These are phyloP conservation scores for Begonia peltatifolia DNA, from an alignment of 306 rosid species.

Conservation along the genomic window DNA sequence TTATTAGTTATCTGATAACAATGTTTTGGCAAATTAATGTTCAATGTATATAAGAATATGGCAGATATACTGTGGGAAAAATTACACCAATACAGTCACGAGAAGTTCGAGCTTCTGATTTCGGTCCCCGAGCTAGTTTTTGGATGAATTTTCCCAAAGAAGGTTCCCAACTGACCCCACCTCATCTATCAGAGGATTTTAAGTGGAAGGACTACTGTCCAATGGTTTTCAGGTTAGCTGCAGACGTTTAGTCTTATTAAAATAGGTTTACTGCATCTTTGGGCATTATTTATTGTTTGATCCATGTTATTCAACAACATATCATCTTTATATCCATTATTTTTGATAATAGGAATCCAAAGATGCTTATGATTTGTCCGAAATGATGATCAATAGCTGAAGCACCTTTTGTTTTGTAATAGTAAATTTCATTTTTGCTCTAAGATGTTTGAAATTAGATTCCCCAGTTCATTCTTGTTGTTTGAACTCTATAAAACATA, in stretches of 20 bases:
- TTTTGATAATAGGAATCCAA: no score
- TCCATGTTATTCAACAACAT: no score
- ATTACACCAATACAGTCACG: constrained; percentile 93
- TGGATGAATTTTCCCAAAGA: constrained; percentile 98
- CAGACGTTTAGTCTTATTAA: constrained; percentile 1
- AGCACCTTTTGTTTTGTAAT: no score
- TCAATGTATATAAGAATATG: constrained; percentile 30
- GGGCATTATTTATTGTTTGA: no score
- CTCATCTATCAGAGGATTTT: constrained; percentile 94
- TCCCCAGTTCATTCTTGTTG: no score
- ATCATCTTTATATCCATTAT: no score
- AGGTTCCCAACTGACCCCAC: constrained; percentile 90
- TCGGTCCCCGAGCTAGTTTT: constrained; percentile 95
- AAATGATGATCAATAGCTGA: no score
- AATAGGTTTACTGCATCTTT: not conserved
- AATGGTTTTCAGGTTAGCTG: constrained; percentile 87
- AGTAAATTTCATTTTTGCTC: no score
- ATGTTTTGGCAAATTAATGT: constrained; percentile 15
- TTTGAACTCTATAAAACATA: no score
- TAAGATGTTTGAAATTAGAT: no score
- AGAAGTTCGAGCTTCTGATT: constrained; percentile 83
- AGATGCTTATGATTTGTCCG: no score
- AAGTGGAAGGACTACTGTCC: constrained; percentile 99
- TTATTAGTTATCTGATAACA: constrained; percentile 7
- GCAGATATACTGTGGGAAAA: constrained; percentile 96